Evolutionary conservation across 371 early-diverging fungal species (phyloP).

Genomic region (Mortierella sp.): DNA sequence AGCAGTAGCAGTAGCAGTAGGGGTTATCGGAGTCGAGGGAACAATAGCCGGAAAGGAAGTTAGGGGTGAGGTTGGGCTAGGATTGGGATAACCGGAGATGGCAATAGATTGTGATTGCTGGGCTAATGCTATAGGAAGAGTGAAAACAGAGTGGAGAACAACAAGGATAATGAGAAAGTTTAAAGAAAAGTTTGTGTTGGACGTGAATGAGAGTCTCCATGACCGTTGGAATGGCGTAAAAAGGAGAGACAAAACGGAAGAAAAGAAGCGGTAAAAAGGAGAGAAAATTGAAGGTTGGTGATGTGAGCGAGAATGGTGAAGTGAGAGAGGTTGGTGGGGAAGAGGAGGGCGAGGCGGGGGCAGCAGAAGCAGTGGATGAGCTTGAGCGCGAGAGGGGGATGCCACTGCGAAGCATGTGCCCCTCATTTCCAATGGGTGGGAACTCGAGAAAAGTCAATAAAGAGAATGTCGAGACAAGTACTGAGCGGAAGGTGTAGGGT

Average conservation of each 20-base stretch:
- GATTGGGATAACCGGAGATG: background rate
- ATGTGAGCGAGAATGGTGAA: background rate
- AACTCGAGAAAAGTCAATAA: background rate
- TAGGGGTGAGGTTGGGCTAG: conserved; percentile 4
- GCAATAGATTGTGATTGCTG: background rate
- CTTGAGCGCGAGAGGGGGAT: conserved; percentile 10
- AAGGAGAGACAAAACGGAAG: background rate
- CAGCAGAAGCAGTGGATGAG: conserved; percentile 7
- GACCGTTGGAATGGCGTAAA: background rate
- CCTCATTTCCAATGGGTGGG: conserved; percentile 24
- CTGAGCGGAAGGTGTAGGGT: too few species aligned
- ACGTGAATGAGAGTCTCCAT: too few species aligned
- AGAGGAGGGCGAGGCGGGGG: conserved; percentile 19
- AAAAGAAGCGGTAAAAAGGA: background rate
- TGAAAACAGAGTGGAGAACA: background rate
- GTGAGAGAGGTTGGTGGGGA: background rate
- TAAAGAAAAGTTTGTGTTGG: too few species aligned
- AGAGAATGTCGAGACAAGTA: background rate
- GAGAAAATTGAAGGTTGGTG: too few species aligned
- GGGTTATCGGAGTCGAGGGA: background rate
- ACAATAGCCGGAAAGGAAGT: background rate
- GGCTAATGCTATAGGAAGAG: background rate
- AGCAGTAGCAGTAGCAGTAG: conserved; percentile 9
- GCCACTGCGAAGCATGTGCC: conserved; percentile 43
- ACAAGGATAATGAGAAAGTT: background rate